Conservation (phyloP, 2,329 filamentous ascomycete genomes). For the Aureobasidium sp. region DNA sequence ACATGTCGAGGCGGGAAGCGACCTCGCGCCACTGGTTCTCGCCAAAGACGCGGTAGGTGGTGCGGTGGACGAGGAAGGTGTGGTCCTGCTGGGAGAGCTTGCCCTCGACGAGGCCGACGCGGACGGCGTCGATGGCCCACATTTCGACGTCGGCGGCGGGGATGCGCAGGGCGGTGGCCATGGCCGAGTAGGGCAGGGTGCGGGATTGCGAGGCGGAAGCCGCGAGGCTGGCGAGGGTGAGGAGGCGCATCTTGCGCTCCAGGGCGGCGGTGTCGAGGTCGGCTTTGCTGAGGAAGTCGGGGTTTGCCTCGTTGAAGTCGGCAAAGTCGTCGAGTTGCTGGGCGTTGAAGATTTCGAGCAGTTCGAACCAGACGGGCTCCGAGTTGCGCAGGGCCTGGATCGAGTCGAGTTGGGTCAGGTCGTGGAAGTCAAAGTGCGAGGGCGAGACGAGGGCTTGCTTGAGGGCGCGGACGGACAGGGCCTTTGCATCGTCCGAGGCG, state of each 20-base stretch:
- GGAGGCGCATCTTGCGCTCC: slow-evolving; percentile 89
- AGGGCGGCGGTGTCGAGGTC: slow-evolving; percentile 62
- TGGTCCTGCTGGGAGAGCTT: slow-evolving; percentile 89
- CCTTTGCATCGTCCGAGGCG: slow-evolving; percentile 45
- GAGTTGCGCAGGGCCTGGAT: slow-evolving; percentile 81
- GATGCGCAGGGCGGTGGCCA: slow-evolving; percentile 77
- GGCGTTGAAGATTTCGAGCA: slow-evolving; percentile 90
- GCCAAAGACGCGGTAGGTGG: slow-evolving; percentile 92
- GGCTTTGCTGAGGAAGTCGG: slow-evolving; percentile 72
- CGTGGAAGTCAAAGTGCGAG: slow-evolving; percentile 63
- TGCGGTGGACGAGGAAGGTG: slow-evolving; percentile 91
- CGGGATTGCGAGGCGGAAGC: slow-evolving; percentile 67
- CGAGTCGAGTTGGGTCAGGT: slow-evolving; percentile 60
- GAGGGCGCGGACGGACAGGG: slow-evolving; percentile 54
- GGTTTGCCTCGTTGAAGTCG: slow-evolving; percentile 88
- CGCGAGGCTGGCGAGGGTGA: slow-evolving; percentile 85
- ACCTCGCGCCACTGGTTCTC: slow-evolving; percentile 98
- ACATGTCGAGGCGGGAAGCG: slow-evolving; percentile 80
- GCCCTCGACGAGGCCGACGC: slow-evolving; percentile 88
- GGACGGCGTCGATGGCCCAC: slow-evolving; percentile 98
- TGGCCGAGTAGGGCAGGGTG: slow-evolving; percentile 79
- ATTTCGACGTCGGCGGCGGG: slow-evolving; percentile 80
- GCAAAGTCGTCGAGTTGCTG: slow-evolving; percentile 93
- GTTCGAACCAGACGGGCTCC: slow-evolving; percentile 76
- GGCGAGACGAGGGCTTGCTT: slow-evolving; percentile 58